A percentile compares a stretch with the other conserved stretches of the same genome.
Evolutionary conservation across 129 eudicot species (phyloP).

Genomic region (Cynara cardunculus): DNA sequence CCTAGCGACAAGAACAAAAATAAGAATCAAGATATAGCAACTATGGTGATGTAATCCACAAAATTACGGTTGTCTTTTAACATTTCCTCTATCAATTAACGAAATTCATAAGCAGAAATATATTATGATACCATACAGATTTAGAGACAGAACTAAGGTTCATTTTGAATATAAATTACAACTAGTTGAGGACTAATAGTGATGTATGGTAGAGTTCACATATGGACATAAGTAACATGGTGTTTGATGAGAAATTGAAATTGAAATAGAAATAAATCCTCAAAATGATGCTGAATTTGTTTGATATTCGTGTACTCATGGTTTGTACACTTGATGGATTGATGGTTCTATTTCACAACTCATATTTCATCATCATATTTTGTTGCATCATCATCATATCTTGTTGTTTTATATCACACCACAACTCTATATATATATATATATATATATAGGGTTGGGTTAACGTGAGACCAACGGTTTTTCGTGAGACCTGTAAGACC

Average conservation of each 20-base stretch:
- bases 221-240: not conserved
- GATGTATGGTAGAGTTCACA: not conserved
- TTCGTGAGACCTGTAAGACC: too few relatives aligned
- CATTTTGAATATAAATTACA: too few relatives aligned
- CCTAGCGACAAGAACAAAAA: not conserved
- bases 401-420: not conserved
- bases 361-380: not conserved
- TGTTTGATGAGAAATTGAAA: not conserved
- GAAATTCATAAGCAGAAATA: not conserved
- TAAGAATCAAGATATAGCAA: not conserved
- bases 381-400: not conserved
- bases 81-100: not conserved
- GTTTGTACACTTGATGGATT: conserved; percentile 1
- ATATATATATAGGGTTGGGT: too few relatives aligned
- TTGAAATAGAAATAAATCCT: not conserved
- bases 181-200: not conserved
- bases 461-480: too few relatives aligned
- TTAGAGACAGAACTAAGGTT: not conserved
- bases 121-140: not conserved
- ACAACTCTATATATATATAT: too few relatives aligned
- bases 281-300: not conserved
- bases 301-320: not conserved
- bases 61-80: not conserved
- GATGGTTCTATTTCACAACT: not conserved
- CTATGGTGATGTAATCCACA: not conserved